Conservation (phyloP, 306 rosid species). For the Ochetophila trinervis region DNA sequence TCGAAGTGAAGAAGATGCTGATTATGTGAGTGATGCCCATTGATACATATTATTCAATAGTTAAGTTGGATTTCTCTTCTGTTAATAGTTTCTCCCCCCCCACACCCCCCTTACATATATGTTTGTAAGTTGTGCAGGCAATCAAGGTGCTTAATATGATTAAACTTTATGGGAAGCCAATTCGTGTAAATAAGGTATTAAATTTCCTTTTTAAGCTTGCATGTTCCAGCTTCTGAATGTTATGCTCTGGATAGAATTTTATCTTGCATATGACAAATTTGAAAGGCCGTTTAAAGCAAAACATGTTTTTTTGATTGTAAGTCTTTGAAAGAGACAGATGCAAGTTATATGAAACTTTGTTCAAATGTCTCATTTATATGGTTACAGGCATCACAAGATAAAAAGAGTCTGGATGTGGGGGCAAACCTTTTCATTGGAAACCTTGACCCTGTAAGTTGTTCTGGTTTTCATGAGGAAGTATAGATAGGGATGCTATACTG, state of each 20-base stretch:
- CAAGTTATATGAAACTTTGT: not conserved
- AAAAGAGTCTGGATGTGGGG: slow-evolving; percentile 94
- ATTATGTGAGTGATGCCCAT: slow-evolving; percentile 52
- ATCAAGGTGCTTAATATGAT: slow-evolving; percentile 97
- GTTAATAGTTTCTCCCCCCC: no score
- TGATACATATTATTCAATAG: not conserved
- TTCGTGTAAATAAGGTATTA: slow-evolving; percentile 89
- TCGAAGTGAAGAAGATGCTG: slow-evolving; percentile 96
- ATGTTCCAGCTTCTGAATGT: not conserved
- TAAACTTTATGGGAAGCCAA: slow-evolving; percentile 93
- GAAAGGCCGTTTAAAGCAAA: no score
- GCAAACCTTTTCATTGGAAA: slow-evolving; percentile 97
- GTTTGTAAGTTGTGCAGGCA: slow-evolving; percentile 47
- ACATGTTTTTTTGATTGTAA: no score
- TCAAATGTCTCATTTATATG: slow-evolving; percentile 11
- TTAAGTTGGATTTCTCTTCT: not conserved
- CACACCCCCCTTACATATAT: no score
- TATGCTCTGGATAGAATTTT: not conserved
- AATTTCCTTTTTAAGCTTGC: not conserved
- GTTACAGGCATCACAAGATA: slow-evolving; percentile 93
- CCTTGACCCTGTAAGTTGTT: slow-evolving; percentile 81
- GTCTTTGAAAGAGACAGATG: not conserved
- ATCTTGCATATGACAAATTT: not conserved
- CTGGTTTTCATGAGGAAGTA: not conserved
- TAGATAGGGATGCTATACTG: not conserved